Evolutionary conservation across 331 rosid genomes (phyloP).

Genomic region (Saraca asoca): DNA sequence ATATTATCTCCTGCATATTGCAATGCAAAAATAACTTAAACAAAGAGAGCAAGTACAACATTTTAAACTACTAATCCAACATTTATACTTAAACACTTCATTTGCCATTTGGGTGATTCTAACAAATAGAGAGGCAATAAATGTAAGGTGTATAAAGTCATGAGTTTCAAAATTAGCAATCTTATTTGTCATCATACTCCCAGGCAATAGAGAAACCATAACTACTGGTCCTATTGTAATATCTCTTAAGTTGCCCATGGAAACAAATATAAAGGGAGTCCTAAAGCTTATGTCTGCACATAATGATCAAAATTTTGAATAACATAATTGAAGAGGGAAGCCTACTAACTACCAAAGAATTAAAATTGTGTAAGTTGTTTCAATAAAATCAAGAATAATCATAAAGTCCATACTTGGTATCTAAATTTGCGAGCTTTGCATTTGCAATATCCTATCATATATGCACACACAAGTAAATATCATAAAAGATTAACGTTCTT

Average conservation of each 20-base stretch:
- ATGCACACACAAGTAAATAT: not conserved
- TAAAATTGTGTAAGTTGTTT: not conserved
- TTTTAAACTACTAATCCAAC: not conserved
- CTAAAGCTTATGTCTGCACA: constrained; percentile 78
- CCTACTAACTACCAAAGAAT: not conserved
- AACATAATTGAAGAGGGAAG: no score
- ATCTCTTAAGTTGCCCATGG: constrained; percentile 92
- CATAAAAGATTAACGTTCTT: not conserved
- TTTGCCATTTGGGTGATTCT: constrained; percentile 73
- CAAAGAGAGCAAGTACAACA: not conserved
- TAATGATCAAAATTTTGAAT: not conserved
- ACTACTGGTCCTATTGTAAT: constrained; percentile 94
- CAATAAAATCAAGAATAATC: constrained; percentile 38
- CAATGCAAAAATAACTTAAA: not conserved
- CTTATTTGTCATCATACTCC: constrained; percentile 51
- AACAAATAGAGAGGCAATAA: constrained; percentile 87
- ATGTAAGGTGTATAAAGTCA: constrained; percentile 65
- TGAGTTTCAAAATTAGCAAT: constrained; percentile 30
- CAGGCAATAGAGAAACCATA: constrained; percentile 87
- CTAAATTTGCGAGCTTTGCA: constrained; percentile 79
- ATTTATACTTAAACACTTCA: constrained; percentile 58
- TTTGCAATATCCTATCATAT: constrained; percentile 73
- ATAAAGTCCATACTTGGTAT: constrained; percentile 63
- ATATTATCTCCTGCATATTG: no score
- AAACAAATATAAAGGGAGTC: constrained; percentile 77